These are phyloP conservation scores for Tolypocladium album DNA, from an alignment of 2,329 filamentous ascomycete genomes.

Conservation along the genomic window DNA sequence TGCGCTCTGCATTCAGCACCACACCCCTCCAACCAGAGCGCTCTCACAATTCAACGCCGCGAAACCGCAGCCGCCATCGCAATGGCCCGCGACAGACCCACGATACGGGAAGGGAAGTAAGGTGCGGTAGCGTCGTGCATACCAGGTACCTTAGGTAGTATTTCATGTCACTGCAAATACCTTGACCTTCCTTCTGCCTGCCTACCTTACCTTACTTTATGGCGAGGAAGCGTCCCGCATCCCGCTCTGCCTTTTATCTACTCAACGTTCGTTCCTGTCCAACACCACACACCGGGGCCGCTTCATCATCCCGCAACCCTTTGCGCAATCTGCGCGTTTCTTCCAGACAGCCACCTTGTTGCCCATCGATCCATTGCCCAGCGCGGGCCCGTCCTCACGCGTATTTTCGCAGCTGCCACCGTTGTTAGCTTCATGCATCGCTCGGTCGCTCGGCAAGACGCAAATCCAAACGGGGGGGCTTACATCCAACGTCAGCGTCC, in stretches of 20 bases:
- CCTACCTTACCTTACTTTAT: too few relatives aligned
- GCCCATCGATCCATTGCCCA: not conserved
- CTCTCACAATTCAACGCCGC: too few relatives aligned
- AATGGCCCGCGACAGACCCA: not conserved
- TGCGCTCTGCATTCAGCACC: not conserved
- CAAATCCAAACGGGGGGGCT: conserved; percentile 32
- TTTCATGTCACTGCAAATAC: not conserved
- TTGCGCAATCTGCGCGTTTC: not conserved
- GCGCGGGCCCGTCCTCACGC: not conserved
- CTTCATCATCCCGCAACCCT: too few relatives aligned
- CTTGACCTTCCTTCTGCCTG: not conserved
- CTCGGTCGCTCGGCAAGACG: not conserved
- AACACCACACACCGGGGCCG: too few relatives aligned
- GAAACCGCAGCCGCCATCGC: not conserved
- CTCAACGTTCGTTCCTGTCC: too few relatives aligned
- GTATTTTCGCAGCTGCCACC: not conserved
- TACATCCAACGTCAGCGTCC: conserved; percentile 89
- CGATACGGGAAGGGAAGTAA: too few relatives aligned
- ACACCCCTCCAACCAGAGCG: too few relatives aligned
- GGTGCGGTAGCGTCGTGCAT: not conserved
- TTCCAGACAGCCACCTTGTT: not conserved
- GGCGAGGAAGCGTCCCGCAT: not conserved
- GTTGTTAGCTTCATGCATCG: not conserved
- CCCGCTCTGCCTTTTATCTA: not conserved
- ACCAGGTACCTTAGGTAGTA: too few relatives aligned